Percentiles rank a stretch among this genome's conserved stretches.
Evolutionary conservation across 2,329 filamentous ascomycete species (phyloP).

Genomic region (Metarhizium rileyi): DNA sequence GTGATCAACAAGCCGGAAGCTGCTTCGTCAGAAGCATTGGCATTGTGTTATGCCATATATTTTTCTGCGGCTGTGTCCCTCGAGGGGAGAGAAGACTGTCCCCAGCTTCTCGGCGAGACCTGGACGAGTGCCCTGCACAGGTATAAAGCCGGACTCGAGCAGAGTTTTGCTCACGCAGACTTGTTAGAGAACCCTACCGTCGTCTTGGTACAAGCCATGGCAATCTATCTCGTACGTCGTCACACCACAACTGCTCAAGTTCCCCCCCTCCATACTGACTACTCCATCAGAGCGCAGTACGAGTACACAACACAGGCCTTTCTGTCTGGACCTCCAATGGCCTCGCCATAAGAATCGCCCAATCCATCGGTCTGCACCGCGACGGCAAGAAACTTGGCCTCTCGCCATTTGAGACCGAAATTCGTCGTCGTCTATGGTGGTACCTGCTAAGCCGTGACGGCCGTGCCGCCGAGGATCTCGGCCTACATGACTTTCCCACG

Average conservation of each 20-base stretch:
- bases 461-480: conserved; percentile 45
- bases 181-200: conserved; percentile 31
- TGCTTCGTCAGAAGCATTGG: conserved; percentile 19
- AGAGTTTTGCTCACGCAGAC: conserved; percentile 26
- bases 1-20: conserved; percentile 18
- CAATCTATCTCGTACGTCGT: conserved; percentile 26
- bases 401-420: conserved; percentile 43
- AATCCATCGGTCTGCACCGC: conserved; percentile 44
- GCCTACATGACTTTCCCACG: conserved; percentile 18
- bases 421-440: conserved; percentile 48
- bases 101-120: conserved; percentile 13
- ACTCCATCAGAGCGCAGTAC: conserved; percentile 11
- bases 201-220: conserved; percentile 23
- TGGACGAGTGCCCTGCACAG: conserved; percentile 14
- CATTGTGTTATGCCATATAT: conserved; percentile 40
- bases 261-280: not conserved
- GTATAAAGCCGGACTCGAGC: conserved; percentile 26
- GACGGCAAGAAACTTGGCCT: conserved; percentile 37
- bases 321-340: conserved; percentile 32
- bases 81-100: conserved; percentile 23
- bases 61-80: conserved; percentile 34
- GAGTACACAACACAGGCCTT: conserved; percentile 23
- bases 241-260: not conserved
- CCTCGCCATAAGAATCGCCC: conserved; percentile 34
- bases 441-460: conserved; percentile 39